These are phyloP conservation scores for Pythium brachiatum DNA, from an alignment of 352 stramenopile genomes.

Conservation along the genomic window DNA sequence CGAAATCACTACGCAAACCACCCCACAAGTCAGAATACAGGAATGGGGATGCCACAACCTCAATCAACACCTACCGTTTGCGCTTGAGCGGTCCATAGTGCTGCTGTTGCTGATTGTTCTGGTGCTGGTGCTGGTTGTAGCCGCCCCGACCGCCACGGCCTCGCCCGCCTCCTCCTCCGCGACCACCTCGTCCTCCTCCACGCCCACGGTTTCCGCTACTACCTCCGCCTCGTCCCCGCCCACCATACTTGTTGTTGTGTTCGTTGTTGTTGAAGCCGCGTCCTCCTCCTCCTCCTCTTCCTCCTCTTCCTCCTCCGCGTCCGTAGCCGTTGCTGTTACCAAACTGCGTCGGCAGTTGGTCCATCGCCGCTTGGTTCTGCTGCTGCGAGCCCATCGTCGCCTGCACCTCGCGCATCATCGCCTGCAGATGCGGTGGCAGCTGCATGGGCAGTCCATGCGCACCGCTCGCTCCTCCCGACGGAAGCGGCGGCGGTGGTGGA, in stretches of 20 bases:
- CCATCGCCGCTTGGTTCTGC: conserved; percentile 1
- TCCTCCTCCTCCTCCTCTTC: conserved; percentile 18
- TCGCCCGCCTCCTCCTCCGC: conserved; percentile 19
- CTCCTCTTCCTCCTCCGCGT: conserved; percentile 1
- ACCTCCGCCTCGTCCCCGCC: conserved; percentile 19
- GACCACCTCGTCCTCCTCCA: conserved; percentile 19
- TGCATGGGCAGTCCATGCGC: background rate
- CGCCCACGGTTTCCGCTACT: conserved; percentile 13
- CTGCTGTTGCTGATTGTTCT: conserved; percentile 3
- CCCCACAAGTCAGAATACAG: background rate
- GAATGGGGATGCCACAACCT: background rate
- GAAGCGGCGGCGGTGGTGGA: conserved; percentile 23
- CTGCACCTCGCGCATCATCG: conserved; percentile 56
- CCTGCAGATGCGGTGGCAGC: conserved; percentile 48
- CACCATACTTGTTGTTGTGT: background rate
- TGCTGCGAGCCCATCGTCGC: background rate
- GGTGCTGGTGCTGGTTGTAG: conserved; percentile 10
- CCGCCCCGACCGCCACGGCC: conserved; percentile 11
- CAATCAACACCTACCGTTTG: conserved; percentile 31
- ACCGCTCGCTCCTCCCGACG: background rate
- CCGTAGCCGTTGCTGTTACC: background rate
- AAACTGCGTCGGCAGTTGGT: conserved; percentile 19
- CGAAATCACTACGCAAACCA: conserved; percentile 21
- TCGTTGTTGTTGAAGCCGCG: conserved; percentile 1
- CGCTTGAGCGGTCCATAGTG: conserved; percentile 35